Evolutionary conservation across 139 green algal species (phyloP), one percentile per base, ranked within the genome.

Genomic region (Haematococcus sp.): DNA sequence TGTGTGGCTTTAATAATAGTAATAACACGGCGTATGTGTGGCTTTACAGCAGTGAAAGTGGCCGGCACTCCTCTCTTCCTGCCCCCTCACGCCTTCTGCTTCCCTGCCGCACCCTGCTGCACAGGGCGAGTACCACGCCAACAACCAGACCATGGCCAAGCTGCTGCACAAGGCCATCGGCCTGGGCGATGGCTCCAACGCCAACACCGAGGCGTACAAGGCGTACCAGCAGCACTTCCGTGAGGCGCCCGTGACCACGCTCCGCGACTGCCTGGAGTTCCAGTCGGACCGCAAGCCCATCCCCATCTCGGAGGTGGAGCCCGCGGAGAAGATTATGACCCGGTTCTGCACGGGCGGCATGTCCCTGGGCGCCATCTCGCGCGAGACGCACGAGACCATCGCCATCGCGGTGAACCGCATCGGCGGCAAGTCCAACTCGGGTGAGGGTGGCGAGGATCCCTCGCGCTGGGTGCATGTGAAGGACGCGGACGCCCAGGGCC

Each of bases 341-440:
- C 87, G 95, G 49, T 99, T 99, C 89, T 98, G 94, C 94, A 99
- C 95, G 23, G 96, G 96, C 52, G 96, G 96, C 79, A 99, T 99
- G 96, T 96, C 87, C 17, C 87, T 99, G 76, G 96, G 96, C 31
- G 96, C 96, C 77, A 99, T 99, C 85, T 93, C 73, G 11, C 84
- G 93, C 23, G 95, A 99, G 86, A 98, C 92, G 0, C 96, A 99
- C 84, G 96, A 99, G 88, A 95, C 91, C 32, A 99, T 99, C 70
- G 96, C 96, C 54, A 94, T 99, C 23, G 96, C 96, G 32, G 94
- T 99, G 83, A 99, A 99, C 91, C 89, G 96, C 77, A 97, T 99
- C 68, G 96, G 96, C 51, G 96, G 94, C 76, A 97, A 96, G 88
- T 93, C 84, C 68, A 98, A 98, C 91, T 89, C 73, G 20, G 91